These are phyloP conservation scores for Fonsecaea erecta DNA, from an alignment of 2,329 filamentous ascomycete genomes.

Conservation along the genomic window DNA sequence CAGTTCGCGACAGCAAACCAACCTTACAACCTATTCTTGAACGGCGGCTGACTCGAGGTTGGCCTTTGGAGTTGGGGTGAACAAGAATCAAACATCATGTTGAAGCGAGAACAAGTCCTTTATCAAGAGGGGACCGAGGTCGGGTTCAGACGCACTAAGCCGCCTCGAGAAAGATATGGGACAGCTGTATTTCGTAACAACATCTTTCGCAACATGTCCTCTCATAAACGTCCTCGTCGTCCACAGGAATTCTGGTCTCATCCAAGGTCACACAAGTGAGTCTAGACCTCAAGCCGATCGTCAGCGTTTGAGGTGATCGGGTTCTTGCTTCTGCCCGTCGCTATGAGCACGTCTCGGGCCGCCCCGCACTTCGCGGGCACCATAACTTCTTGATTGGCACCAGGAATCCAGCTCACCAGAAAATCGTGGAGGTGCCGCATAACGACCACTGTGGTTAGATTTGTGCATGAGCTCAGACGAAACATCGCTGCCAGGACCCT, in stretches of 20 bases:
- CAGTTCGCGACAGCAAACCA: neutral
- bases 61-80: neutral
- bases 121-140: neutral
- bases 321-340: neutral
- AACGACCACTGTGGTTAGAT: no score
- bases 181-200: neutral
- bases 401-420: neutral
- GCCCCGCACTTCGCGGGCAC: neutral
- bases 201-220: neutral
- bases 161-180: neutral
- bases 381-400: neutral
- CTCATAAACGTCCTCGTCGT: neutral
- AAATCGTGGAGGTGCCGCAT: no score
- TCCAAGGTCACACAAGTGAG: neutral
- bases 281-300: neutral
- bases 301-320: neutral
- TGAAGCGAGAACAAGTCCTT: neutral
- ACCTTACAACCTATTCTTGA: no score
- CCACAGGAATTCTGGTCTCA: neutral
- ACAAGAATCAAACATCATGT: neutral
- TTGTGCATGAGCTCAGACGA: neutral
- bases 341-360: neutral
- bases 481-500: constrained; percentile 6
- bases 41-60: neutral
- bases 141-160: neutral